Conservation (phyloP, 1,284 basidiomycete species). For the Trametes polyzona region DNA sequence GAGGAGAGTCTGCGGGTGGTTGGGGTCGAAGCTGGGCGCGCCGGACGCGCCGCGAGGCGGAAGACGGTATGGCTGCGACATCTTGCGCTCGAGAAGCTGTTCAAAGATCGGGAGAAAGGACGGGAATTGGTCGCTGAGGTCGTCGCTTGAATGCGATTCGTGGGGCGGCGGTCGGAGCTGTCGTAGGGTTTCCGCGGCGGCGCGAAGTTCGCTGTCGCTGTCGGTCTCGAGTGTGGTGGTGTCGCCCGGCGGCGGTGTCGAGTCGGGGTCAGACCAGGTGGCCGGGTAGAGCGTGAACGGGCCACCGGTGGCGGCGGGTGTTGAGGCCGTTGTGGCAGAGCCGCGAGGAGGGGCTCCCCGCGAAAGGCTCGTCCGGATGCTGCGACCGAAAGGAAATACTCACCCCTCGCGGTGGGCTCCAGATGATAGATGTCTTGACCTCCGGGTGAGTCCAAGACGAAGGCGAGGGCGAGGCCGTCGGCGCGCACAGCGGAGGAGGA, state of each 20-base stretch:
- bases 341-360: background rate
- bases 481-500: too few species aligned
- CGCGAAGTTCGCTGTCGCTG: too few species aligned
- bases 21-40: constrained; percentile 6
- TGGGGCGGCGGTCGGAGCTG: too few species aligned
- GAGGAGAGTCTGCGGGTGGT: constrained; percentile 1
- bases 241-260: background rate
- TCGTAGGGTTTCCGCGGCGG: too few species aligned
- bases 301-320: background rate
- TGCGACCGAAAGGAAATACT: background rate
- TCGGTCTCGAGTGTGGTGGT: too few species aligned
- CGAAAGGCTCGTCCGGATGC: background rate
- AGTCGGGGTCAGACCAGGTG: background rate
- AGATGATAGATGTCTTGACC: background rate
- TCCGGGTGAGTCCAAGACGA: too few species aligned
- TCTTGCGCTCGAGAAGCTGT: background rate
- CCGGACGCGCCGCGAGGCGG: background rate
- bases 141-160: background rate
- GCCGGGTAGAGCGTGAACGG: background rate
- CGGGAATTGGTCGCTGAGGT: background rate
- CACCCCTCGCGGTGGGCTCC: constrained; percentile 16
- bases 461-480: too few species aligned
- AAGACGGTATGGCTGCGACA: background rate
- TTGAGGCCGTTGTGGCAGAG: background rate
- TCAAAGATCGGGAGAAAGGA: background rate